Evolutionary conservation across 169 alveolate genomes (phyloP).

Genomic region (Plasmodium vivax): DNA sequence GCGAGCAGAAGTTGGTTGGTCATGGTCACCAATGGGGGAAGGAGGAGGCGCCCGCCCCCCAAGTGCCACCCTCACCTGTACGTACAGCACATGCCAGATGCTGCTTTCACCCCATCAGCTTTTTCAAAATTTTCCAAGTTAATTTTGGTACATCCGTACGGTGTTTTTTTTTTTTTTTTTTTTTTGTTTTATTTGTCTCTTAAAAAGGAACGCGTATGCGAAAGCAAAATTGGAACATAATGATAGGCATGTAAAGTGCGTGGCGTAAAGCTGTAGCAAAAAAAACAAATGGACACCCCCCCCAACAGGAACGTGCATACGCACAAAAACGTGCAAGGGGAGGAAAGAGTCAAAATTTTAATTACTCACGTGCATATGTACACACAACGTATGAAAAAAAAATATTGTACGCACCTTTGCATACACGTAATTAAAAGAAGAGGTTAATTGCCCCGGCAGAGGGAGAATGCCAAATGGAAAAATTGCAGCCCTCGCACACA

Average conservation of each 20-base stretch:
- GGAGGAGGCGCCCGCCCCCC: background rate
- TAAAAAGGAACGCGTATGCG: background rate
- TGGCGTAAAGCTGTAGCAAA: background rate
- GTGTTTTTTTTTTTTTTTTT: too few relatives aligned
- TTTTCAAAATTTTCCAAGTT: background rate
- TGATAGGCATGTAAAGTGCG: background rate
- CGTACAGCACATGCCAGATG: background rate
- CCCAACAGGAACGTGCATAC: background rate
- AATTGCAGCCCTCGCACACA: background rate
- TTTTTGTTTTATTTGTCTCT: too few relatives aligned
- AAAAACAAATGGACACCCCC: background rate
- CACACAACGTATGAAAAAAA: background rate
- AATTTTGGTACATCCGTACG: background rate
- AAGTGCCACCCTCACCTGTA: background rate
- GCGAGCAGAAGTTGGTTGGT: background rate
- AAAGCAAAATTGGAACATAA: background rate
- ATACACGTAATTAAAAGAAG: background rate
- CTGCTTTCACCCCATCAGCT: background rate
- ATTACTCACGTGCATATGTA: background rate
- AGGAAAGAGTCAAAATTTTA: background rate
- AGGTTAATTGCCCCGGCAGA: background rate
- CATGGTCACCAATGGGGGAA: background rate
- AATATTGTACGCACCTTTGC: background rate
- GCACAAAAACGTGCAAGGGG: background rate
- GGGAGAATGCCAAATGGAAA: background rate